A percentile compares a stretch with the other conserved stretches of the same genome.
These are phyloP conservation scores for Hypoxylon fuscum DNA, from an alignment of 495 filamentous ascomycete species.

Conservation along the genomic window DNA sequence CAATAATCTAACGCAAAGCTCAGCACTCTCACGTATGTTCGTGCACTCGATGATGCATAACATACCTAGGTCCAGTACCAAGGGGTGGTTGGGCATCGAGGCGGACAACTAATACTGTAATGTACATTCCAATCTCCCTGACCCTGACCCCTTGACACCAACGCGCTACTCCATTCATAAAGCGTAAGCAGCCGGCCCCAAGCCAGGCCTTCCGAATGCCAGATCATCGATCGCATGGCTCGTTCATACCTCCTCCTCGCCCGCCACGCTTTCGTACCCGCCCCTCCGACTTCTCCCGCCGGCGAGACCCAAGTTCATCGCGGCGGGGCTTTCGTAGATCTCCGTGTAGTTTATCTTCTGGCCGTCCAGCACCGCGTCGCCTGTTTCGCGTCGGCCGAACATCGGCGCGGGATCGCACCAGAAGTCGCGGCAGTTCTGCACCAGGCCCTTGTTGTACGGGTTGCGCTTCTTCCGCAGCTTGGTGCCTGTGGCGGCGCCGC, in stretches of 20 bases:
- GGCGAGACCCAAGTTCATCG: slow-evolving; percentile 56
- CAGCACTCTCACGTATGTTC: not conserved
- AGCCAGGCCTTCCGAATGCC: not conserved
- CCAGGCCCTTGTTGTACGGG: slow-evolving; percentile 81
- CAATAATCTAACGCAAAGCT: too few relatives aligned
- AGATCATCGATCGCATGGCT: not conserved
- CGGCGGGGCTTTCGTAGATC: slow-evolving; percentile 84
- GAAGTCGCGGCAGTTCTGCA: slow-evolving; percentile 94
- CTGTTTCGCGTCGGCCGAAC: slow-evolving; percentile 77
- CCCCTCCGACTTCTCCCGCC: slow-evolving; percentile 41
- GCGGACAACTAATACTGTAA: slow-evolving; percentile 12
- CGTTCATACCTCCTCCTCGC: slow-evolving; percentile 51
- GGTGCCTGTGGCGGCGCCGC: slow-evolving; percentile 57
- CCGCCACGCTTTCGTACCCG: slow-evolving; percentile 57
- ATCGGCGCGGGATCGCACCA: slow-evolving; percentile 90
- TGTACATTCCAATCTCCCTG: slow-evolving; percentile 17
- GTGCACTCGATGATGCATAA: not conserved
- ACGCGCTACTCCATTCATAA: slow-evolving; percentile 6
- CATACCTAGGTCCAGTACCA: not conserved
- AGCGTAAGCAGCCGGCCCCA: not conserved
- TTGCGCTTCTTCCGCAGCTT: slow-evolving; percentile 70
- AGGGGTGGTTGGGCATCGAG: slow-evolving; percentile 9
- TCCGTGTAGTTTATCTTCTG: slow-evolving; percentile 83
- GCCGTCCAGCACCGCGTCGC: slow-evolving; percentile 79
- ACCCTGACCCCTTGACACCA: not conserved